Evolutionary conservation across 23 red algal species (phyloP).

Genomic region (Gracilaria vermiculophylla): DNA sequence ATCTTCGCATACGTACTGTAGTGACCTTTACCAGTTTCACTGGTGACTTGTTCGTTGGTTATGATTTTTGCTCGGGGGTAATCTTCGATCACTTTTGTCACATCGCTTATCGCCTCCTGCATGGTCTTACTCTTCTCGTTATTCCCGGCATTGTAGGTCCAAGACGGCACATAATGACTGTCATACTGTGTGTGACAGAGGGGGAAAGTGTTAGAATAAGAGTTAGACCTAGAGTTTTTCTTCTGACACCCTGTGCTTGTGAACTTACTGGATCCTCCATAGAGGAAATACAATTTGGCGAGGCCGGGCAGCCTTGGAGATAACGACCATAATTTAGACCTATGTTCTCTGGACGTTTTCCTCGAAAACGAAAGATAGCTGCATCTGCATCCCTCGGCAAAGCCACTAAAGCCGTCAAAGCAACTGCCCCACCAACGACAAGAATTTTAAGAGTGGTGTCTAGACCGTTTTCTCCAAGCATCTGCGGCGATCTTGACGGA

Average conservation of each 20-base stretch:
- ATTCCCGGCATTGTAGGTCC: slow-evolving; percentile 41
- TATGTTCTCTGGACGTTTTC: slow-evolving; percentile 53
- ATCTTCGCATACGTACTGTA: slow-evolving; percentile 46
- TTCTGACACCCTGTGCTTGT: neutral
- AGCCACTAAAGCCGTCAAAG: neutral
- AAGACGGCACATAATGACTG: slow-evolving; percentile 65
- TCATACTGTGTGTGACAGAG: slow-evolving; percentile 69
- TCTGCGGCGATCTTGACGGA: neutral
- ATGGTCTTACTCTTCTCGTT: slow-evolving; percentile 30
- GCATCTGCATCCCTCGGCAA: slow-evolving; percentile 13
- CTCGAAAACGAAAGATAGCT: slow-evolving; percentile 51
- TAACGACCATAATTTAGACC: slow-evolving; percentile 58
- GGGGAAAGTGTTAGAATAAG: neutral
- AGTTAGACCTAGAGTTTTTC: neutral
- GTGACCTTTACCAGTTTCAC: slow-evolving; percentile 57
- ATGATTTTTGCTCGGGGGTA: slow-evolving; percentile 60
- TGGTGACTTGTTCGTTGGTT: slow-evolving; percentile 8
- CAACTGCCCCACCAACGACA: slow-evolving; percentile 5
- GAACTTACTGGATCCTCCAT: slow-evolving; percentile 47
- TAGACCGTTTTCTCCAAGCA: neutral
- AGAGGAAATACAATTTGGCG: slow-evolving; percentile 70
- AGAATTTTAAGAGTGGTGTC: neutral
- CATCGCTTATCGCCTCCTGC: slow-evolving; percentile 54
- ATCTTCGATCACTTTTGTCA: slow-evolving; percentile 48
- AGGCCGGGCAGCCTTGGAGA: slow-evolving; percentile 50